phyloP scores from a whole-genome alignment of 1,284 basidiomycete genomes.

The Pulchroboletus neoregius region DNA sequence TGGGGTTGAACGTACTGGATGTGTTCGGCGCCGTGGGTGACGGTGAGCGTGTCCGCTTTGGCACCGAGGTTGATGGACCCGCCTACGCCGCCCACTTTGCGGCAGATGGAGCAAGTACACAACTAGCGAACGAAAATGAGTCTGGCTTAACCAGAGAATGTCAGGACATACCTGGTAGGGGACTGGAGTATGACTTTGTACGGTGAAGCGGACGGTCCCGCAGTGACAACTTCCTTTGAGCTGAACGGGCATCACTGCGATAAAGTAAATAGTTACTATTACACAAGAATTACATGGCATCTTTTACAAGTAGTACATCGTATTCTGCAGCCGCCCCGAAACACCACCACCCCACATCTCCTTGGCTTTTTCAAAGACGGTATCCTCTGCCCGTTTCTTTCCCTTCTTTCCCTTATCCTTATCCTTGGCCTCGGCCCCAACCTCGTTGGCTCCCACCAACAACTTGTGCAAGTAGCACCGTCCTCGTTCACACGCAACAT shows the following conservation, averaged over 20 bases:
- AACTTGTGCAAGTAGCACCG: constrained; percentile 69
- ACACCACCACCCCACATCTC: constrained; percentile 58
- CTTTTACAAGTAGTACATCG: constrained; percentile 62
- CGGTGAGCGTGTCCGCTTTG: constrained; percentile 42
- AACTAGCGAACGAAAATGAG: constrained; percentile 33
- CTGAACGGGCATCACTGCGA: constrained; percentile 52
- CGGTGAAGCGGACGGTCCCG: constrained; percentile 50
- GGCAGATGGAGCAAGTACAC: constrained; percentile 60
- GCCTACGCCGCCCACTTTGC: constrained; percentile 57
- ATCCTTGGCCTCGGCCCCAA: constrained; percentile 12
- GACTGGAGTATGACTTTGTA: constrained; percentile 52
- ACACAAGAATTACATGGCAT: too few relatives aligned
- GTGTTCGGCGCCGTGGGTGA: constrained; percentile 47
- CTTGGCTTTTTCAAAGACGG: constrained; percentile 46
- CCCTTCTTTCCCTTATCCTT: constrained; percentile 8
- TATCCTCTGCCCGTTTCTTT: constrained; percentile 6
- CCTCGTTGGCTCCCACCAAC: constrained; percentile 42
- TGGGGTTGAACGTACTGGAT: constrained; percentile 40
- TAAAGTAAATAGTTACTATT: too few relatives aligned
- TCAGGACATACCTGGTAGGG: constrained; percentile 45
- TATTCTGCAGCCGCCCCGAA: constrained; percentile 48
- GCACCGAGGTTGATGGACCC: constrained; percentile 59
- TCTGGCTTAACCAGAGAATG: neutral
- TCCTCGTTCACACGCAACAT: constrained; percentile 74
- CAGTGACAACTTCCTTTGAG: constrained; percentile 61